phyloP scores from a whole-genome alignment of 2,329 filamentous ascomycete genomes.

The Ascochyta koolunga region DNA sequence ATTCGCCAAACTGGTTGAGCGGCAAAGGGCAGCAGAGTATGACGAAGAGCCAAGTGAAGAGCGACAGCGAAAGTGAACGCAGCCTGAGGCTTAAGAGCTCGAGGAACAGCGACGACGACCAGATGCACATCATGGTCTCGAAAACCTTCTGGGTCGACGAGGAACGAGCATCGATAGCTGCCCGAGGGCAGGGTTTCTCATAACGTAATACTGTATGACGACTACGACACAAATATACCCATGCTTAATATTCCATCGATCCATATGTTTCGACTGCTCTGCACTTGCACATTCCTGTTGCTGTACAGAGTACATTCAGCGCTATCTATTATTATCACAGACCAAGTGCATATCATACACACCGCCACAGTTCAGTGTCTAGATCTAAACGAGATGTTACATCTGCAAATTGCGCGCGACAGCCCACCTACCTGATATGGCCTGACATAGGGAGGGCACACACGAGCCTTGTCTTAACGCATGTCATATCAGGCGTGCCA shows the following conservation, averaged over 20 bases:
- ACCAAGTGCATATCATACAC: background rate
- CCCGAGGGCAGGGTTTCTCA: slow-evolving; percentile 4
- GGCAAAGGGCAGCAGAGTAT: slow-evolving; percentile 14
- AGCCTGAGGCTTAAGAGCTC: slow-evolving; percentile 29
- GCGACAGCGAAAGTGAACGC: slow-evolving; percentile 31
- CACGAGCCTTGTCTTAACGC: slow-evolving; percentile 5
- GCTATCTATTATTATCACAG: background rate
- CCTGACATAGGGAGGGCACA: too few species aligned
- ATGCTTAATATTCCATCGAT: slow-evolving; percentile 3
- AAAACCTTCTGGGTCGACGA: slow-evolving; percentile 42
- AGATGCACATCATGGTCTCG: slow-evolving; percentile 40
- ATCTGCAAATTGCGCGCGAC: background rate
- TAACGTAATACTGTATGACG: background rate
- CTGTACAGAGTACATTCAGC: background rate
- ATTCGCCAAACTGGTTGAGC: slow-evolving; percentile 24
- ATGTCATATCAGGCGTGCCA: background rate
- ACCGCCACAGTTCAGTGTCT: background rate
- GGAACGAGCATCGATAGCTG: slow-evolving; percentile 22
- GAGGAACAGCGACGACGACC: slow-evolving; percentile 27
- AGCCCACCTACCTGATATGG: slow-evolving; percentile 10
- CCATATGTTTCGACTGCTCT: background rate
- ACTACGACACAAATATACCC: slow-evolving; percentile 11
- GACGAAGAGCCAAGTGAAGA: slow-evolving; percentile 16
- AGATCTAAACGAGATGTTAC: background rate
- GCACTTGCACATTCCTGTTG: too few species aligned